These are phyloP conservation scores for Boeremia lycopersici DNA, from an alignment of 2,329 filamentous ascomycete genomes.

Conservation along the genomic window DNA sequence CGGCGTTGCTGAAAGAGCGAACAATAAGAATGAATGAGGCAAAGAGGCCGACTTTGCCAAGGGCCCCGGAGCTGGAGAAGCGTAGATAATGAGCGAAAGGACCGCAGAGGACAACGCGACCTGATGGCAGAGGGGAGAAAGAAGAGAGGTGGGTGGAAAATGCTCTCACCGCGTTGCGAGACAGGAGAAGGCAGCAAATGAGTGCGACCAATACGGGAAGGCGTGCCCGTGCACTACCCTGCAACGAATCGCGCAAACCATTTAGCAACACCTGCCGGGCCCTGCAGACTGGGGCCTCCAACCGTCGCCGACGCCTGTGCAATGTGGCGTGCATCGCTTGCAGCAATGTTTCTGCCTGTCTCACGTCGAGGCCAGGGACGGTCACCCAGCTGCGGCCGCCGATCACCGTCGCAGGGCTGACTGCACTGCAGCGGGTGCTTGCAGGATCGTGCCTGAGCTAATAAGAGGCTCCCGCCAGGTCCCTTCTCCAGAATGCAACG, in stretches of 20 bases:
- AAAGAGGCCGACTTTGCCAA: conserved; percentile 40
- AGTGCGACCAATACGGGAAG: conserved; percentile 33
- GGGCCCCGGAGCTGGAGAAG: conserved; percentile 42
- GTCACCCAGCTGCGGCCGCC: conserved; percentile 5
- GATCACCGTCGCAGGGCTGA: conserved; percentile 15
- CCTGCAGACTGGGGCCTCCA: conserved; percentile 15
- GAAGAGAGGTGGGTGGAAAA: conserved; percentile 40
- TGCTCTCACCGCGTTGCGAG: conserved; percentile 27
- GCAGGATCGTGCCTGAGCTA: conserved; percentile 30
- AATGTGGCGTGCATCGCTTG: conserved; percentile 31
- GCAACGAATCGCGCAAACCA: conserved; percentile 18
- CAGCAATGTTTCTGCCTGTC: conserved; percentile 20
- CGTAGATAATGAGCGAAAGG: conserved; percentile 46
- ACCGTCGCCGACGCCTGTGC: conserved; percentile 26
- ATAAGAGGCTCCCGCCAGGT: conserved; percentile 13
- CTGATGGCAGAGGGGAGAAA: conserved; percentile 34
- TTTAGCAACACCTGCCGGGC: conserved; percentile 21
- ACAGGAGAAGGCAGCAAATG: conserved; percentile 46
- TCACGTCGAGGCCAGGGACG: conserved; percentile 4
- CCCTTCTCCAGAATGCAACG: conserved; percentile 10
- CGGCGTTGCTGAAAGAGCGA: conserved; percentile 46
- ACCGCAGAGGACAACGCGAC: conserved; percentile 41
- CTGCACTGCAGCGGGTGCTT: conserved; percentile 15
- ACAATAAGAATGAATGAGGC: conserved; percentile 48
- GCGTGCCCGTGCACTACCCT: conserved; percentile 30